Evolutionary conservation across 2,329 filamentous ascomycete species (phyloP).

Genomic region (Ceratocystis lukuohia): DNA sequence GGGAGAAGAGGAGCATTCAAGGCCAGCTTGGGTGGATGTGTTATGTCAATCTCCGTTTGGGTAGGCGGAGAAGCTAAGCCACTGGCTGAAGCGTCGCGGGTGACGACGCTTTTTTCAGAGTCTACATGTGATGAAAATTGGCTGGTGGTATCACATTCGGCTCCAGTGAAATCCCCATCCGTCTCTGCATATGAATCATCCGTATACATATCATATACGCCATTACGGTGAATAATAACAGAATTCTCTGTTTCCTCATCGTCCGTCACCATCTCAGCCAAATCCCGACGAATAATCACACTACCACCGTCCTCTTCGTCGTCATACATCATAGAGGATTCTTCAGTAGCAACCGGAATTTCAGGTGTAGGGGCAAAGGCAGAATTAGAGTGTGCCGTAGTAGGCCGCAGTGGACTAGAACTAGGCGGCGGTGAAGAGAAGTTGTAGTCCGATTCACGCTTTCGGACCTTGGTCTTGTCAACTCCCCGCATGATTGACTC

Average conservation of each 20-base stretch:
- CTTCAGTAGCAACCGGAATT: constrained; percentile 76
- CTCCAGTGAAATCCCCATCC: constrained; percentile 22
- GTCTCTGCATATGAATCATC: constrained; percentile 35
- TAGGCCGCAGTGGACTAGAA: constrained; percentile 43
- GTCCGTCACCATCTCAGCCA: constrained; percentile 35
- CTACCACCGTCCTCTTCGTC: constrained; percentile 42
- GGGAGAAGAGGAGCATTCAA: constrained; percentile 26
- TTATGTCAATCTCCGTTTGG: constrained; percentile 17
- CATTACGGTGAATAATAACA: constrained; percentile 17
- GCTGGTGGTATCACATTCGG: constrained; percentile 23
- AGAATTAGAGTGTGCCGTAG: constrained; percentile 32
- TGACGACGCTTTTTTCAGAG: constrained; percentile 25
- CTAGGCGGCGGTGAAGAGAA: constrained; percentile 49
- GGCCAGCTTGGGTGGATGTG: constrained; percentile 20
- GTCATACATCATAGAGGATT: constrained; percentile 42
- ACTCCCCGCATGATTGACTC: constrained; percentile 88
- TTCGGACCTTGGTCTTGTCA: constrained; percentile 47
- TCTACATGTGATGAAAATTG: constrained; percentile 26
- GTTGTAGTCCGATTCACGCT: constrained; percentile 48
- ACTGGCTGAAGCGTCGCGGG: constrained; percentile 18
- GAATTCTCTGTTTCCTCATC: constrained; percentile 30
- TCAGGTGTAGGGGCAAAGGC: constrained; percentile 53
- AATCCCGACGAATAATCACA: constrained; percentile 56
- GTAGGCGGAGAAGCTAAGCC: constrained; percentile 13
- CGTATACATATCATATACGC: constrained; percentile 27